Evolutionary conservation across 495 filamentous ascomycete species (phyloP), one percentile per base, ranked within the genome.

Genomic region (Staphylotrichum tortipilum): DNA sequence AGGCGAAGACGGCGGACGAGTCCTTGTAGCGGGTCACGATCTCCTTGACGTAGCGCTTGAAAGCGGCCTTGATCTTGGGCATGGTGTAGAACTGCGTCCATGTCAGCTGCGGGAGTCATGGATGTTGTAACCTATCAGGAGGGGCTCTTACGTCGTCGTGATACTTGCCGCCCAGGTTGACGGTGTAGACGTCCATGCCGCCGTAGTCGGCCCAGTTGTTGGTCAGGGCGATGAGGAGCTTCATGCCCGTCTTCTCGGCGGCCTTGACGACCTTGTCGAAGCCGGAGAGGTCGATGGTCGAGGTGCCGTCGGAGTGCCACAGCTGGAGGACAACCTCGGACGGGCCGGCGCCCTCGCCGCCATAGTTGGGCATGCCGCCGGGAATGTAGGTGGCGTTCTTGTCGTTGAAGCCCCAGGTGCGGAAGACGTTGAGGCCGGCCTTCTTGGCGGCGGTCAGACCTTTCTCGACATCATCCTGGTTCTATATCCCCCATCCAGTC

Each of bases 211-310:
- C 62, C 75, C 75, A 78, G 57, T 78, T 78, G 54, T 78, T 78
- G 21, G 72, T 73, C 42, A 74, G 59, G 23, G 71, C 62, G 12
- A 73, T 60, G n/a, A 85, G 71, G 15, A 84, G 66, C 62, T 85
- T 82, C 47, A 82, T 72, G 10, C 76, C 77, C 19, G 66, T 65
- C 47, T 73, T 71, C 52, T 75, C 71, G 2, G 82, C 83, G 2
- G 76, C 68, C n/a, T 70, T 57, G 30, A 86, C 79, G 5, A 84
- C 82, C 47, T 79, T 80, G 63, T 86, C 83, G 30, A 87, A 80
- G 4, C 77, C 74, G 45, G 78, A 70, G 4, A 87, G 67, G 37
- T 83, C 78, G 53, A 83, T 76, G 10, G 71, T 58, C 7, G 71
- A 66, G 7, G 57, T 68, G 53, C 74, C 72, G 44, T 76, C 70